phyloP scores from a whole-genome alignment of 257 asterid genomes.

The Solanum sitiens region DNA sequence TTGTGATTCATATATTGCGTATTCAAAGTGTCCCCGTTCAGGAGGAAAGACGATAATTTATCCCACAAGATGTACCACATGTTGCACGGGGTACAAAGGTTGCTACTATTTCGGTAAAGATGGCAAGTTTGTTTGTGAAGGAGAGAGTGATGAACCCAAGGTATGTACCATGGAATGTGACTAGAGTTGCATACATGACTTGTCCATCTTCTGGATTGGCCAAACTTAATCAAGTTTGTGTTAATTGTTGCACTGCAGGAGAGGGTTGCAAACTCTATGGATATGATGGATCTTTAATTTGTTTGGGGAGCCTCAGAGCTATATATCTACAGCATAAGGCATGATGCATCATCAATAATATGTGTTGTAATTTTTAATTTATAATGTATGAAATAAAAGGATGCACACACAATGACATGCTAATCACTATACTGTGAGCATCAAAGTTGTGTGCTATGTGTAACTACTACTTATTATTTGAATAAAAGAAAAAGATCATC shows the following conservation, averaged over 20 bases:
- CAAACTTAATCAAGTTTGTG: not conserved
- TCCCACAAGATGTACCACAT: not conserved
- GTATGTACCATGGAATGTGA: not conserved
- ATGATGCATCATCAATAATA: too few relatives aligned
- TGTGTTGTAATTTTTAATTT: not conserved
- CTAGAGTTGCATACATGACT: not conserved
- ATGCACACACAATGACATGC: too few relatives aligned
- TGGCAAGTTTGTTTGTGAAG: not conserved
- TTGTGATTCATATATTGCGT: not conserved
- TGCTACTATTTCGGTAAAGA: not conserved
- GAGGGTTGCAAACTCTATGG: conserved; percentile 3
- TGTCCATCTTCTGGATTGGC: conserved; percentile 4
- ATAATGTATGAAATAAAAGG: not conserved
- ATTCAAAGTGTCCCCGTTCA: not conserved
- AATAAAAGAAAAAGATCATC: too few relatives aligned
- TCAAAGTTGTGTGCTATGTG: too few relatives aligned
- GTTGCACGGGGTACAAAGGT: not conserved
- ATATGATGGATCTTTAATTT: not conserved
- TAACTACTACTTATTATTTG: too few relatives aligned
- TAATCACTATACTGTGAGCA: too few relatives aligned
- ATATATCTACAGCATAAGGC: not conserved
- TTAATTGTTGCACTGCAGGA: conserved; percentile 3
- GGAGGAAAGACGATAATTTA: not conserved
- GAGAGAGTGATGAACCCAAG: not conserved
- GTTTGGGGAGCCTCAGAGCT: not conserved